phyloP scores from a whole-genome alignment of 1,284 basidiomycete species.

The Ustilago loliicola region DNA sequence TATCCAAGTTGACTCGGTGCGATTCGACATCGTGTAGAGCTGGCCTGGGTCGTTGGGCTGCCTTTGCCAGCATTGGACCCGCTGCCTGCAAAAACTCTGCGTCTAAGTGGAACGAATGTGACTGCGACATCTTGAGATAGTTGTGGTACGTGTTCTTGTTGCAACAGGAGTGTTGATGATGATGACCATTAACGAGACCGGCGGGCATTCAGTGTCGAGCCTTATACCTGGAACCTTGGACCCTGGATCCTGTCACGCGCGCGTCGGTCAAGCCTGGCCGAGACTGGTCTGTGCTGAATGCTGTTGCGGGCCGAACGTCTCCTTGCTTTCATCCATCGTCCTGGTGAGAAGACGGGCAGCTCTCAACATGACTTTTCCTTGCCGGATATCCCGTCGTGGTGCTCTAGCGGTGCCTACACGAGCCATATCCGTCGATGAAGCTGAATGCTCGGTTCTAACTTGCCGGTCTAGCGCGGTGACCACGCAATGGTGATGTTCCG shows the following conservation, averaged over 20 bases:
- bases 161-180: neutral
- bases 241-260: neutral
- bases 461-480: neutral
- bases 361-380: too few relatives aligned
- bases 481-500: neutral
- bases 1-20: slow-evolving; percentile 13
- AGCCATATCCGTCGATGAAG: too few relatives aligned
- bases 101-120: slow-evolving; percentile 23
- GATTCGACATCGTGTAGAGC: slow-evolving; percentile 20
- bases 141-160: neutral
- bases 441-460: neutral
- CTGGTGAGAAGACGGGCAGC: neutral
- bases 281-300: neutral
- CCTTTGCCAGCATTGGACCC: slow-evolving; percentile 19
- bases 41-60: slow-evolving; percentile 10
- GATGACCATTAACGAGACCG: too few relatives aligned
- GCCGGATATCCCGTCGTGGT: too few relatives aligned
- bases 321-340: too few relatives aligned
- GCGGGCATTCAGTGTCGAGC: too few relatives aligned
- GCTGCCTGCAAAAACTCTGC: slow-evolving; percentile 24
- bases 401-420: too few relatives aligned
- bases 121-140: slow-evolving; percentile 12
- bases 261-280: neutral
- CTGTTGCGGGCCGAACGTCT: neutral
- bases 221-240: neutral